A percentile compares a stretch with the other conserved stretches of the same genome.
These are phyloP conservation scores for Ceratobasidium sp. DNA, from an alignment of 1,284 basidiomycete species.

Conservation along the genomic window DNA sequence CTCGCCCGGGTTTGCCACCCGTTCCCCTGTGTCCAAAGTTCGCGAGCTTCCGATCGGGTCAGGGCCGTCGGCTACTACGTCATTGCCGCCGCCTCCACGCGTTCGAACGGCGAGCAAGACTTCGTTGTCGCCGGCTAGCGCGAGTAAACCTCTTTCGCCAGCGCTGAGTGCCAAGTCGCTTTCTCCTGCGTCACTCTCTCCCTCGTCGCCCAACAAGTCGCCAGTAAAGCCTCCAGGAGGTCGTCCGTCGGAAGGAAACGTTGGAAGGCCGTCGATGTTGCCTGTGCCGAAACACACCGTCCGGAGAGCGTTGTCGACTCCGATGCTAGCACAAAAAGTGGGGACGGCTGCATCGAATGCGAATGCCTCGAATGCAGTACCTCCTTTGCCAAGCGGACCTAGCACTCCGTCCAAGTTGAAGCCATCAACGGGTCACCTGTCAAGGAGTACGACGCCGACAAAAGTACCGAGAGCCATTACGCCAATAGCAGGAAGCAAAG, in stretches of 20 bases:
- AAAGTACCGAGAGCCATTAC: neutral
- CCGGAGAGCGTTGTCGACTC: conserved; percentile 25
- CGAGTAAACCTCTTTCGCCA: neutral
- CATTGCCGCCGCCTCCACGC: conserved; percentile 25
- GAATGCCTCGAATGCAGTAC: neutral
- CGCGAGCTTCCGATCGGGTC: conserved; percentile 28
- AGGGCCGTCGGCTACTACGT: neutral
- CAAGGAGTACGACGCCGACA: conserved; percentile 9
- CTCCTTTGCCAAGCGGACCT: neutral
- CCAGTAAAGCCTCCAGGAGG: neutral
- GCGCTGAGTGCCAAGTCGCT: conserved; percentile 5
- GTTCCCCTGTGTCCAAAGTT: conserved; percentile 10
- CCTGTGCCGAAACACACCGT: conserved; percentile 31
- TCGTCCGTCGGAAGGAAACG: neutral
- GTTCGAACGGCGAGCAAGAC: conserved; percentile 28
- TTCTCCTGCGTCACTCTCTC: neutral
- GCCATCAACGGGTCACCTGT: conserved; percentile 2
- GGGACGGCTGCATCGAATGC: conserved; percentile 19
- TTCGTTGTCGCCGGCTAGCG: conserved; percentile 17
- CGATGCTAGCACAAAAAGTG: conserved; percentile 31
- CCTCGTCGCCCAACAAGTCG: neutral
- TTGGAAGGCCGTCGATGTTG: conserved; percentile 20
- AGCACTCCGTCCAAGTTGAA: neutral
- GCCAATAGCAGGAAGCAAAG: neutral
- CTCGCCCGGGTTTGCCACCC: conserved; percentile 29